phyloP scores from a whole-genome alignment of 2,329 filamentous ascomycete species.

The Graphilbum fragrans region DNA sequence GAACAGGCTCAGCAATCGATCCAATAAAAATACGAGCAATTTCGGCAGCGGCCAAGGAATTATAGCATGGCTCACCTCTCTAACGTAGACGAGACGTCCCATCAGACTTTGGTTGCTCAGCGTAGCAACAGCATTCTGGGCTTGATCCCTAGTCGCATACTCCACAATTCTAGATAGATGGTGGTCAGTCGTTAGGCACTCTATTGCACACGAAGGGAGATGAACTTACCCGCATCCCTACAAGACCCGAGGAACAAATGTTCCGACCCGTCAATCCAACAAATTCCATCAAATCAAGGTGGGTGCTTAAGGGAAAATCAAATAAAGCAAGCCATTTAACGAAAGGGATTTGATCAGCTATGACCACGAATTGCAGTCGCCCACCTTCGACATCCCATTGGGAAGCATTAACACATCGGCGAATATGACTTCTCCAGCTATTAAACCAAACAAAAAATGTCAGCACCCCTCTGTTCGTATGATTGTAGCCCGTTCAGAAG shows the following conservation, averaged over 20 bases:
- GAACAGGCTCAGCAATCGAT: neutral
- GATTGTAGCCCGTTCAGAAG: too few relatives aligned
- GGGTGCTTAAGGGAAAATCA: slow-evolving; percentile 25
- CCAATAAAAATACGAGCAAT: neutral
- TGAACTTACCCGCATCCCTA: slow-evolving; percentile 98
- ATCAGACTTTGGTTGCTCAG: slow-evolving; percentile 99
- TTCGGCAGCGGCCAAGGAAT: neutral
- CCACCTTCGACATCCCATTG: slow-evolving; percentile 99
- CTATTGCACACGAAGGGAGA: neutral
- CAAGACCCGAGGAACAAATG: slow-evolving; percentile 73
- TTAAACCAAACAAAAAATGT: slow-evolving; percentile 10
- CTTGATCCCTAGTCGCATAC: slow-evolving; percentile 99
- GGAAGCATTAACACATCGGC: slow-evolving; percentile 98
- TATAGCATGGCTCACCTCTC: slow-evolving; percentile 53
- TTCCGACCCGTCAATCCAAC: slow-evolving; percentile 99
- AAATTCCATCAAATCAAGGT: slow-evolving; percentile 61
- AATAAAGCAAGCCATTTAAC: neutral
- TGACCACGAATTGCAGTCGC: slow-evolving; percentile 71
- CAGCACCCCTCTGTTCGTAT: too few relatives aligned
- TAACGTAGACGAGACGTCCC: slow-evolving; percentile 96
- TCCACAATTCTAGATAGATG: slow-evolving; percentile 79
- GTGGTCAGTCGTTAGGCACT: slow-evolving; percentile 2
- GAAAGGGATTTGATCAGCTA: slow-evolving; percentile 67
- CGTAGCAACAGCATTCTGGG: slow-evolving; percentile 90
- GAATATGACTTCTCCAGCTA: slow-evolving; percentile 98